Evolutionary conservation across 768 basidiomycete genomes (phyloP).

Genomic region (Mycena galericulata): DNA sequence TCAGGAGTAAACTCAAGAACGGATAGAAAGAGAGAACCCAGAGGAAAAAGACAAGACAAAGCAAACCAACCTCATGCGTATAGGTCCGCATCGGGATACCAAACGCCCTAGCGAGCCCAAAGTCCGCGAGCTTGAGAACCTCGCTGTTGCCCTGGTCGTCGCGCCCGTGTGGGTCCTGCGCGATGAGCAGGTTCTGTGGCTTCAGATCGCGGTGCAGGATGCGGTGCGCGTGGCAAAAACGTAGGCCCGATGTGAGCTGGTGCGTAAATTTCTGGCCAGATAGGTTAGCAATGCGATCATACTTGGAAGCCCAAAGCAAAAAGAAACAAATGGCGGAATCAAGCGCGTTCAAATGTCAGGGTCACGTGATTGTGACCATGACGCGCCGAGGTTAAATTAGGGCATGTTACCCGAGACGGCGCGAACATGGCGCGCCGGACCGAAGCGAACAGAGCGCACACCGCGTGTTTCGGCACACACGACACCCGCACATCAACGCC

Average conservation of each 20-base stretch:
- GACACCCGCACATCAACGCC: slow-evolving; percentile 5
- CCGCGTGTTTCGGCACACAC: no score
- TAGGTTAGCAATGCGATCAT: not conserved
- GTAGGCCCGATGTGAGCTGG: slow-evolving; percentile 90
- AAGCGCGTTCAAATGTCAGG: not conserved
- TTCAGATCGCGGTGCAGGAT: slow-evolving; percentile 98
- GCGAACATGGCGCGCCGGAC: not conserved
- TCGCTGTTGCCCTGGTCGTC: slow-evolving; percentile 67
- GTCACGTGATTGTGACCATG: not conserved
- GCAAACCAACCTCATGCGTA: slow-evolving; percentile 89
- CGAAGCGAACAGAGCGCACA: not conserved
- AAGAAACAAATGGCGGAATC: not conserved
- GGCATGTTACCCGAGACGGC: not conserved
- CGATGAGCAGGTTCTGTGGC: slow-evolving; percentile 95
- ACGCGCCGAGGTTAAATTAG: not conserved
- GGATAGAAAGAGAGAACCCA: not conserved
- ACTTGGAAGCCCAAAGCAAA: not conserved
- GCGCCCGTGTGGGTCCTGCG: slow-evolving; percentile 18
- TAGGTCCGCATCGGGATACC: slow-evolving; percentile 98
- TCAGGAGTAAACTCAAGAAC: not conserved
- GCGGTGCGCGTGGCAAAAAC: slow-evolving; percentile 94
- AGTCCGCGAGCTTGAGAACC: slow-evolving; percentile 96
- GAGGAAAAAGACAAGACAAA: slow-evolving; percentile 1
- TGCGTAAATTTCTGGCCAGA: slow-evolving; percentile 90
- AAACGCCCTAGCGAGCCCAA: slow-evolving; percentile 95